Evolutionary conservation across 1,284 basidiomycete genomes (phyloP), one percentile per base, ranked within the genome.

Genomic region (Leccinum pachyderme): DNA sequence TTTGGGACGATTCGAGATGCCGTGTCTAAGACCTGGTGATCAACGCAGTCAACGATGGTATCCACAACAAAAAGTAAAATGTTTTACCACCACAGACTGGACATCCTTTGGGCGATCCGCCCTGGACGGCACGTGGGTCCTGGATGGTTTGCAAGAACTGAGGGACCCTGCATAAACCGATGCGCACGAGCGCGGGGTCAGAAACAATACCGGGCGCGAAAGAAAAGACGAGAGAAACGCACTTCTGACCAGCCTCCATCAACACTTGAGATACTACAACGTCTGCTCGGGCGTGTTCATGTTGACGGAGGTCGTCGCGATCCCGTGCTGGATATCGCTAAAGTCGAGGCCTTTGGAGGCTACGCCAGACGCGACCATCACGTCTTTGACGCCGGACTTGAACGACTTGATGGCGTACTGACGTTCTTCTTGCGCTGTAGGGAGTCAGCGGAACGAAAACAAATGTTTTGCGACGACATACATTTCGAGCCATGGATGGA

Each of bases 301-400:
- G 70, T 99, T 99, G 55, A 99, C 93, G 72, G 99, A 99, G n/a
- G 97, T 97, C 24, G 97, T 99, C n/a, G 97, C 96, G 53, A 98
- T 95, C 59, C 97, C 97, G 66, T 96, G 95, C 63, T 96, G 96
- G 59, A 99, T 97, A 68, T 98, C 95, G 72, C 92, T 95, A 73
- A 99, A 99, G 73, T 99, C 97, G 56, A 99, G 83, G 28, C 97
- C 97, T 71, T 99, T 99, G 47, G 93, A 96, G 0, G 96, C 97
- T 18, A 99, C 95, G 25, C 95, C 89, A 3, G 93, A 97, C 4
- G 97, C 97, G 32, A 99, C 97, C 96, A 99, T 98, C 52, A 99
- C 96, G 70, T 99, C 97, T 70, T 98, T 98, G 47, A 88, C 90
- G 22, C 96, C 96, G 1, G 89, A 86, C 69, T 98, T 98, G 81